Evolutionary conservation across 495 filamentous ascomycete genomes (phyloP), one percentile per base, ranked within the genome.

Genomic region (Hypoxylon fuscum): DNA sequence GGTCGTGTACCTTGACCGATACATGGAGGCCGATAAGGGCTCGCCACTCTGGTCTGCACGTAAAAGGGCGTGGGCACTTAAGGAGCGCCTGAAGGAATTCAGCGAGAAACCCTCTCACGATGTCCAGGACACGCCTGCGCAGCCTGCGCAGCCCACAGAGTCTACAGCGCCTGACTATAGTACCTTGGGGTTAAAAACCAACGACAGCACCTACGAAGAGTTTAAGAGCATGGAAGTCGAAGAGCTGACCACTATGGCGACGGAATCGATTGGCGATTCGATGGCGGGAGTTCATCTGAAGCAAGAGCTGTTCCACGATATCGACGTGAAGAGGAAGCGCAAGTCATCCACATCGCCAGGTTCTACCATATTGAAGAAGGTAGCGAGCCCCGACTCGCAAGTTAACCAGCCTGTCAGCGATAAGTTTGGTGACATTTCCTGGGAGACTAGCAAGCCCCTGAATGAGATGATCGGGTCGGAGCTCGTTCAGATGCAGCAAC

Each of bases 1-100:
- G 46, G 86, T 82, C 2, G 84, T 98, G 27, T 97, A 89, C 70
- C 79, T 98, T 43, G 95, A 98, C 74, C 85, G 93, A 11, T 98
- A 94, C 72, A 88, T 96, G 80, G 90, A 95, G 45, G 72, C 77
- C 0, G 82, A 82, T 2, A 77, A 81, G 25, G 76, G 84, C 22
- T 80, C 83, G 0, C 72, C 79, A 3, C 72, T 95, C 1, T 80
- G 88, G 69, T 68, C 77, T 27, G 79, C 81, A n/a, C 86, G 91
- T 20, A 79, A 85, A 43, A 75, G 88, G 49, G 80, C 80, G 37
- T 97, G 94, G 95, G 77, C 81, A 49, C 86, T 90, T 79, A 91
- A 92, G 69, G 78, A 82, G 43, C 74, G 84, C 41, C 71, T 96
- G 17, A 81, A 77, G 41, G 69, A 72, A 10, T 73, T 92, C 12